Percentiles rank a stretch among this genome's conserved stretches.
These are phyloP conservation scores for Phytophthora gonapodyides DNA, from an alignment of 352 stramenopile species.

Conservation along the genomic window DNA sequence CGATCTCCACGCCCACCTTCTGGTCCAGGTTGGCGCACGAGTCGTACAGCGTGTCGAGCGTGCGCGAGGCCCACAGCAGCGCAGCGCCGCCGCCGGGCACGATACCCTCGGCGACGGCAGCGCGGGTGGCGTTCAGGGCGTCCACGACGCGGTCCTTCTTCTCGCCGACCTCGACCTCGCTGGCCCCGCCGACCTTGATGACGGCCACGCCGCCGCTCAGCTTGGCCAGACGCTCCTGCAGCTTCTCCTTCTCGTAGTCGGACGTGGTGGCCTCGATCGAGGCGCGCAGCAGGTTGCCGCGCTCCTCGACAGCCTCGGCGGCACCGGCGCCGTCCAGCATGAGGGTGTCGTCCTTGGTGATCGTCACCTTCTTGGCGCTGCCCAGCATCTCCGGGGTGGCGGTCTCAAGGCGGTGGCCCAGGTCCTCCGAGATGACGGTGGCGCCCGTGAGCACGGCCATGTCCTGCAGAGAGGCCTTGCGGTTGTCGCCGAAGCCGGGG, in stretches of 20 bases:
- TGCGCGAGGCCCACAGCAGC: constrained; percentile 96
- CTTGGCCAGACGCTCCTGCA: constrained; percentile 99
- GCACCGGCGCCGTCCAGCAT: constrained; percentile 96
- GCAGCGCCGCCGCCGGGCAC: constrained; percentile 98
- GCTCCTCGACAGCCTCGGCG: constrained; percentile 95
- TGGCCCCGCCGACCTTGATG: constrained; percentile 99
- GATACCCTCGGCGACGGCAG: constrained; percentile 99
- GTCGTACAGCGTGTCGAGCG: constrained; percentile 89
- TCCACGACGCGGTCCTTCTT: constrained; percentile 99
- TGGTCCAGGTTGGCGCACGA: constrained; percentile 96
- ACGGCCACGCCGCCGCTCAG: constrained; percentile 98
- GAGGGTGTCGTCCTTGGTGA: constrained; percentile 99
- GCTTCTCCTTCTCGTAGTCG: constrained; percentile 99
- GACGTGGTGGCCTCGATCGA: constrained; percentile 97
- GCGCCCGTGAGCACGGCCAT: constrained; percentile 98
- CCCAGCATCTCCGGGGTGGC: constrained; percentile 95
- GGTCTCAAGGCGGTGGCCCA: constrained; percentile 98
- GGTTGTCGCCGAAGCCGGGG: constrained; percentile 99
- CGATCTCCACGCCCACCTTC: constrained; percentile 98
- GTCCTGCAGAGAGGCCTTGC: constrained; percentile 99
- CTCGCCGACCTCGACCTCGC: constrained; percentile 98
- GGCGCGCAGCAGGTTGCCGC: constrained; percentile 95
- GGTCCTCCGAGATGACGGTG: constrained; percentile 98
- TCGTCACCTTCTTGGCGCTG: constrained; percentile 93
- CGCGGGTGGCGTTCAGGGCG: constrained; percentile 99